Evolutionary conservation across 2,329 filamentous ascomycete species (phyloP), one percentile per base, ranked within the genome.

Genomic region (Zymoseptoria brevis): DNA sequence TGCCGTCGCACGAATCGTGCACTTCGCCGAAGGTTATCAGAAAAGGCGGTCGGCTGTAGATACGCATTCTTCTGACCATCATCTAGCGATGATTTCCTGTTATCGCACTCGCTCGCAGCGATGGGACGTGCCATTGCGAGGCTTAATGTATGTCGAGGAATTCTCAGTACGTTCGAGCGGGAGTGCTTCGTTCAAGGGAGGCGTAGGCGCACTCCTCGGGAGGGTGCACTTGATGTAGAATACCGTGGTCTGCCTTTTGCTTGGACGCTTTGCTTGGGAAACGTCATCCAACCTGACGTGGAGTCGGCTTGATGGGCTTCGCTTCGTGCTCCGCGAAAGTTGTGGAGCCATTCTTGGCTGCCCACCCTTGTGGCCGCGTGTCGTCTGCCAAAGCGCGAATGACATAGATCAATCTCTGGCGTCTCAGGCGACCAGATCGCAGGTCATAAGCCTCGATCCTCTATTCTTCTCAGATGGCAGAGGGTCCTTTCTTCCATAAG

Each of bases 401-500:
- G 35, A 45, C 35, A 45, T 45, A n/a, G 35, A 16, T 45, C 35
- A 16, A 45, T n/a, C 6, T 45, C 16, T n/a, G 35, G 35, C 35
- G 35, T 45, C 35, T n/a, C 35, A 4, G n/a, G 2, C 16, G 35
- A 7, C 7, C 16, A n/a, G 4, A 13, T n/a, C 6, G 11, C 4
- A n/a, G 35, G 16, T 45, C 16, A 16, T 45, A n/a, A 45, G 35
- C 16, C 6, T n/a, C 5, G 35, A n/a, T 45, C 7, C 26, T 29
- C 8, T 8, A 29, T 1, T 8, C 26, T 29, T 8, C 26, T 29
- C 26, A 29, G 1, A 29, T 2, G 8, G 26, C 26, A 29, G 26
- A 45, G 13, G 35, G 6, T 6, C 35, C 16, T 16, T 45, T 24
- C 56, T 71, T 55, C 71, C 71, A 73, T 3, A 73, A 49, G 0